phyloP scores from a whole-genome alignment of 495 filamentous ascomycete species.

The Endocarpon pusillum region DNA sequence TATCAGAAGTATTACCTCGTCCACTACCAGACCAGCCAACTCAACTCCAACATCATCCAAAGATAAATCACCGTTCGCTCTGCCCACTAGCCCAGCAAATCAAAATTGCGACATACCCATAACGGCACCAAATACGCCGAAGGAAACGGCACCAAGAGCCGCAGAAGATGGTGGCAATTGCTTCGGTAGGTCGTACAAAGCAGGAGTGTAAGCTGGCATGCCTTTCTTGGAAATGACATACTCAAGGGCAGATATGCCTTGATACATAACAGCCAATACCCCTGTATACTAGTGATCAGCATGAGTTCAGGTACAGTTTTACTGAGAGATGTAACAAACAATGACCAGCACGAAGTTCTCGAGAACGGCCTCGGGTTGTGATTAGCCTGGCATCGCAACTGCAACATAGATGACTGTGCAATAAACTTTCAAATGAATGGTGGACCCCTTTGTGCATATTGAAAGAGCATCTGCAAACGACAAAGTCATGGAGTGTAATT shows the following conservation, averaged over 20 bases:
- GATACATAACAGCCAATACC: conserved; percentile 78
- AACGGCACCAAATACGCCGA: conserved; percentile 55
- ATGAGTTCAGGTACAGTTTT: no score
- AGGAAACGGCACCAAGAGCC: conserved; percentile 46
- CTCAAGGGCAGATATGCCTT: conserved; percentile 51
- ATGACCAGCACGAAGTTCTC: conserved; percentile 69
- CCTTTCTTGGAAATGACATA: conserved; percentile 63
- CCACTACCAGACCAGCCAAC: conserved; percentile 46
- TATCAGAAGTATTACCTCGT: no score
- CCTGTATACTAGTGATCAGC: conserved; percentile 13
- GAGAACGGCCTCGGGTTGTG: conserved; percentile 50
- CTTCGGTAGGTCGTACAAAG: conserved; percentile 39
- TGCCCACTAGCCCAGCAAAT: conserved; percentile 57
- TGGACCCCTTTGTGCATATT: conserved; percentile 47
- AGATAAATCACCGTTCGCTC: conserved; percentile 34
- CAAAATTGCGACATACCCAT: conserved; percentile 64
- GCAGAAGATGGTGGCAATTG: conserved; percentile 57
- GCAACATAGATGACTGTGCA: conserved; percentile 42
- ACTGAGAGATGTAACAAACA: no score
- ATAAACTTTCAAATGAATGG: conserved; percentile 51
- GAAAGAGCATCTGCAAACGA: conserved; percentile 53
- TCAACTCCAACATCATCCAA: conserved; percentile 69
- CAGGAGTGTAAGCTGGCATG: conserved; percentile 41
- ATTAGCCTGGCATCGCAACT: conserved; percentile 64
- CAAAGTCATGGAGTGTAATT: conserved; percentile 71